phyloP scores from a whole-genome alignment of 1,284 basidiomycete genomes.

The Boletus hoseneyae region DNA sequence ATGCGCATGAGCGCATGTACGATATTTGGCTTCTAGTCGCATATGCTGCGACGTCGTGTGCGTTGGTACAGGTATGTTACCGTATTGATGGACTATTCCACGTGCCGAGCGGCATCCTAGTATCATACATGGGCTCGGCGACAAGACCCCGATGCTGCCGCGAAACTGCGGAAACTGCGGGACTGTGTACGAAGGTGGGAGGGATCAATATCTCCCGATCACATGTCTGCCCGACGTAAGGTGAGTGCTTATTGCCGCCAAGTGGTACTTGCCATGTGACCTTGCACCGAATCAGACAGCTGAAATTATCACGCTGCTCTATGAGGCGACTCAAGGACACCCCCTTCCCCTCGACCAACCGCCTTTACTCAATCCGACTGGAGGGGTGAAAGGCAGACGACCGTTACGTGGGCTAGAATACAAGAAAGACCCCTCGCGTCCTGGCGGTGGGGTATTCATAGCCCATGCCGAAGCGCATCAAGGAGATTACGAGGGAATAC shows the following conservation, averaged over 20 bases:
- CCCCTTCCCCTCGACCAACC: slow-evolving; percentile 51
- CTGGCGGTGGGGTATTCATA: slow-evolving; percentile 83
- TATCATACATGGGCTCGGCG: slow-evolving; percentile 92
- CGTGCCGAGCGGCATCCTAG: slow-evolving; percentile 38
- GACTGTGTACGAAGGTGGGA: slow-evolving; percentile 87
- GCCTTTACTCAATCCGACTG: slow-evolving; percentile 68
- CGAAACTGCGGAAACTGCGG: slow-evolving; percentile 72
- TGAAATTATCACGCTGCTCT: slow-evolving; percentile 88
- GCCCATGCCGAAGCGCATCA: slow-evolving; percentile 51
- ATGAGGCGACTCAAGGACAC: slow-evolving; percentile 84
- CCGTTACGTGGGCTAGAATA: slow-evolving; percentile 61
- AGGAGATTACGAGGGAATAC: slow-evolving; percentile 55
- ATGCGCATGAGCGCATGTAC: slow-evolving; percentile 74
- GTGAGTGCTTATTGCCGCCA: slow-evolving; percentile 39
- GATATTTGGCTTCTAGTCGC: slow-evolving; percentile 85
- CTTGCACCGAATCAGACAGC: slow-evolving; percentile 61
- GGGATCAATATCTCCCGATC: slow-evolving; percentile 71
- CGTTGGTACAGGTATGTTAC: slow-evolving; percentile 79
- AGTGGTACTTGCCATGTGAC: slow-evolving; percentile 18
- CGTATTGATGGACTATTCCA: slow-evolving; percentile 3
- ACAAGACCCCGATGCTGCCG: slow-evolving; percentile 70
- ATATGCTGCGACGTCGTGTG: slow-evolving; percentile 88
- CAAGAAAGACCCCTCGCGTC: slow-evolving; percentile 68
- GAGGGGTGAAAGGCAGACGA: slow-evolving; percentile 60
- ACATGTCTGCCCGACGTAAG: slow-evolving; percentile 90